These are phyloP conservation scores for Tranzscheliella williamsii DNA, from an alignment of 1,284 basidiomycete genomes.

Conservation along the genomic window DNA sequence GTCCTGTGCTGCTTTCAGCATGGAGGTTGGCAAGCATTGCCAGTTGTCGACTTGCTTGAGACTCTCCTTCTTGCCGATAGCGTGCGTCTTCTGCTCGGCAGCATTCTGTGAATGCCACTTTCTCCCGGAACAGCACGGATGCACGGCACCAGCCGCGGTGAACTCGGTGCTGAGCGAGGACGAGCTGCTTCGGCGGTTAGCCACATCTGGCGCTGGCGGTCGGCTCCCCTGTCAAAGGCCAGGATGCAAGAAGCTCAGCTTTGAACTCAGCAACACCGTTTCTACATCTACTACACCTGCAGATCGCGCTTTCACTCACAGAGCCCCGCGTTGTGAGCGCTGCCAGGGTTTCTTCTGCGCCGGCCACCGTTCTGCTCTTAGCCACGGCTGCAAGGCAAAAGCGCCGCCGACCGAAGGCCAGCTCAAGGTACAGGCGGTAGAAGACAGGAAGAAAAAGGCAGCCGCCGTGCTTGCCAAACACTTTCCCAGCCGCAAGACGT, in stretches of 20 bases:
- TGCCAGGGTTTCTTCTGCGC: conserved; percentile 48
- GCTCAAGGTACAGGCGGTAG: conserved; percentile 33
- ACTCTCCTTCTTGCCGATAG: conserved; percentile 48
- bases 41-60: conserved; percentile 25
- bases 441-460: conserved; percentile 52
- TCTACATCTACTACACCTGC: not conserved
- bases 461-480: conserved; percentile 45
- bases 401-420: conserved; percentile 47
- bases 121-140: conserved; percentile 41
- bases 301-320: conserved; percentile 26
- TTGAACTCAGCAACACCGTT: conserved; percentile 18
- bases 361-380: conserved; percentile 27
- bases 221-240: conserved; percentile 46
- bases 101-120: conserved; percentile 48
- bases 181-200: conserved; percentile 17
- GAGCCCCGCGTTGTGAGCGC: conserved; percentile 44
- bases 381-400: conserved; percentile 43
- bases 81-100: conserved; percentile 36
- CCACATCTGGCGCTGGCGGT: conserved; percentile 10
- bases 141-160: conserved; percentile 19
- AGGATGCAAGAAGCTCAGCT: conserved; percentile 47
- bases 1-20: no score
- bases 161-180: conserved; percentile 27
- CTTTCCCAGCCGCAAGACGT: conserved; percentile 40
- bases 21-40: conserved; percentile 50